Percentiles rank a stretch among this genome's conserved stretches.
Evolutionary conservation across 257 asterid genomes (phyloP).

Genomic region (Misopates orontium): DNA sequence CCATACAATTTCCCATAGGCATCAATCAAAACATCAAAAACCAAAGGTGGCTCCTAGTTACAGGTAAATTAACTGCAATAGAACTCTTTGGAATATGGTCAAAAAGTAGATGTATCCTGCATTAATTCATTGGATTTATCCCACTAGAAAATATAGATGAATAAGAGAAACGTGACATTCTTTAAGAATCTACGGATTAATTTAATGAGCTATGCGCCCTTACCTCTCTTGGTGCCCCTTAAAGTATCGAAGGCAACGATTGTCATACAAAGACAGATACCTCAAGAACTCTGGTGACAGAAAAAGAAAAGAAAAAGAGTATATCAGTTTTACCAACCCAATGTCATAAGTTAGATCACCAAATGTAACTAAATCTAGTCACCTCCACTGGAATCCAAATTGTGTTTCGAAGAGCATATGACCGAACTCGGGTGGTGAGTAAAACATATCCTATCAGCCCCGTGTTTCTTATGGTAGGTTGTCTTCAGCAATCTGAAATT

Average conservation of each 20-base stretch:
- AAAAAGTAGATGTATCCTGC: too few species aligned
- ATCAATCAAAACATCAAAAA: too few species aligned
- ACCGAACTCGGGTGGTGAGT: constrained; percentile 92
- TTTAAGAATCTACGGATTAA: not conserved
- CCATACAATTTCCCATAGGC: too few species aligned
- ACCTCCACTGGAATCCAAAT: constrained; percentile 71
- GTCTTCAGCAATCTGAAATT: constrained; percentile 78
- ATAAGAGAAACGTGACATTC: too few species aligned
- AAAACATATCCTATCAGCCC: constrained; percentile 86
- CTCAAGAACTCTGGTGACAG: constrained; percentile 67
- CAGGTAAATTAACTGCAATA: too few species aligned
- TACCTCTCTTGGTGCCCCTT: constrained; percentile 95
- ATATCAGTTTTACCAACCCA: constrained; percentile 29
- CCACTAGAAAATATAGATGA: too few species aligned
- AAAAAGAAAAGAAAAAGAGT: constrained; percentile 18
- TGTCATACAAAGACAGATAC: constrained; percentile 88
- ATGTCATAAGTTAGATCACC: constrained; percentile 11
- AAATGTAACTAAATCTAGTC: constrained; percentile 21
- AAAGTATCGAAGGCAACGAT: constrained; percentile 92
- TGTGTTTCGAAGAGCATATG: constrained; percentile 74
- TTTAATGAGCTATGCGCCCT: constrained; percentile 11
- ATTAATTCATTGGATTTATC: too few species aligned
- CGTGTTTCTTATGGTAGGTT: constrained; percentile 85
- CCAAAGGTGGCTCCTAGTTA: too few species aligned
- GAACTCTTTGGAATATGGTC: too few species aligned